Evolutionary conservation across 2,329 filamentous ascomycete species (phyloP), one percentile per base, ranked within the genome.

Genomic region (Westerdykella ornata): DNA sequence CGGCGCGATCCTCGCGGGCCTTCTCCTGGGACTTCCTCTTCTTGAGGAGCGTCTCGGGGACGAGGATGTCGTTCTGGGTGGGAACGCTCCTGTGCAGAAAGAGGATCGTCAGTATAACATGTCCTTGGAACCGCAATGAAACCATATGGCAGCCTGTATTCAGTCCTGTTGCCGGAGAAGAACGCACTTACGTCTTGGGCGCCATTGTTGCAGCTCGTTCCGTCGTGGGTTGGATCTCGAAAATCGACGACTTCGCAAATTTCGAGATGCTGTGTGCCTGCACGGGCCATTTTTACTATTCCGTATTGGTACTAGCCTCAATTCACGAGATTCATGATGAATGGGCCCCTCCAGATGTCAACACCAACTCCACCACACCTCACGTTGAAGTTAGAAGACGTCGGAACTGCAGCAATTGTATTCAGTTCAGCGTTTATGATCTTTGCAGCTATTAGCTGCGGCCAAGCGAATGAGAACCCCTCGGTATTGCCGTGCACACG

Each of bases 11-110:
- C 72, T 92, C 89, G 72, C 89, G 86, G 71, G 89, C 88, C 83
- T 96, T 95, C 83, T 98, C 92, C 78, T 96, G 90, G 73, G 82
- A 88, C 88, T 98, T 98, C 79, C 92, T 87, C 88, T 98, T 98
- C 86, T 98, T 98, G 73, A 98, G 82, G 68, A 98, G 87, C 65
- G 92, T 98, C 87, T 98, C 92, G 62, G 92, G 92, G 70, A 97
- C 88, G 72, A 97, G 80, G 72, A 98, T 82, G 73, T 97, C 85
- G 73, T 96, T 87, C 74, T 89, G 76, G 72, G 88, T 94, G 60
- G 92, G 88, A 68, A 95, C 86, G 75, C 82, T 82, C 76, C 88
- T 95, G 69, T 67, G 69, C 55, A 37, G 40, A 42, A 49, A 41
- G 20, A 33, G 12, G 8, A 15, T 11, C 7, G 30, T 17, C n/a